A percentile compares a stretch with the other conserved stretches of the same genome.
Evolutionary conservation across 768 basidiomycete genomes (phyloP).

Genomic region (Boletus rufocinnamomeus): DNA sequence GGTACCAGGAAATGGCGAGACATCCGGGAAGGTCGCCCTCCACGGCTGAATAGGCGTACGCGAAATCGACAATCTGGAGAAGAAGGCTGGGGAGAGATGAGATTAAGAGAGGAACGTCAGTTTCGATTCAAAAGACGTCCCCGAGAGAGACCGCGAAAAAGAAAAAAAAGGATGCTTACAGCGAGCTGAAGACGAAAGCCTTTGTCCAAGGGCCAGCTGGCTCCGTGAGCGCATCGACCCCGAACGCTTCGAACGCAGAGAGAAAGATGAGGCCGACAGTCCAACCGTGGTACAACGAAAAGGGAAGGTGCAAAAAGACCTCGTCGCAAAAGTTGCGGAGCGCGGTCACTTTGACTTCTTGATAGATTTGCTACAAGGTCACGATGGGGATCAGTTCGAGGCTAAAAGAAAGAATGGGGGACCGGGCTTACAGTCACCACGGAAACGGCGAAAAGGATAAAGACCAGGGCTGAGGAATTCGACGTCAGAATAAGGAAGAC

Average conservation of each 20-base stretch:
- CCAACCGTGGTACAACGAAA: conserved; percentile 71
- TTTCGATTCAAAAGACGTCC: background rate
- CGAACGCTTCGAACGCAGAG: conserved; percentile 62
- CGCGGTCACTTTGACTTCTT: conserved; percentile 59
- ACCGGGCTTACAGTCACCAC: conserved; percentile 46
- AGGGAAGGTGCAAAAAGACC: conserved; percentile 70
- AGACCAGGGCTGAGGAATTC: conserved; percentile 35
- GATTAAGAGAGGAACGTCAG: background rate
- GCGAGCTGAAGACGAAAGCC: conserved; percentile 58
- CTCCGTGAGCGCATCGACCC: conserved; percentile 53
- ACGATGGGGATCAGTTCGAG: background rate
- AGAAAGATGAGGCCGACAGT: conserved; percentile 53
- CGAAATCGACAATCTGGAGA: conserved; percentile 58
- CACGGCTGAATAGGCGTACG: conserved; percentile 63
- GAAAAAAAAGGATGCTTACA: conserved; percentile 32
- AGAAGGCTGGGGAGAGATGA: conserved; percentile 40
- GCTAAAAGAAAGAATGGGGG: no score
- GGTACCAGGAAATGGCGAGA: conserved; percentile 64
- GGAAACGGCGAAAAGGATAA: conserved; percentile 48
- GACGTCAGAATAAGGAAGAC: conserved; percentile 14
- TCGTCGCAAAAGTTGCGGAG: conserved; percentile 55
- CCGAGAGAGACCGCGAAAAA: background rate
- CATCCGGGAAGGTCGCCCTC: conserved; percentile 72
- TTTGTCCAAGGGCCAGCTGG: conserved; percentile 61
- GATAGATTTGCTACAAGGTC: conserved; percentile 55